These are phyloP conservation scores for Torulaspora maleeae DNA, from an alignment of 805 yeast species.

Conservation along the genomic window DNA sequence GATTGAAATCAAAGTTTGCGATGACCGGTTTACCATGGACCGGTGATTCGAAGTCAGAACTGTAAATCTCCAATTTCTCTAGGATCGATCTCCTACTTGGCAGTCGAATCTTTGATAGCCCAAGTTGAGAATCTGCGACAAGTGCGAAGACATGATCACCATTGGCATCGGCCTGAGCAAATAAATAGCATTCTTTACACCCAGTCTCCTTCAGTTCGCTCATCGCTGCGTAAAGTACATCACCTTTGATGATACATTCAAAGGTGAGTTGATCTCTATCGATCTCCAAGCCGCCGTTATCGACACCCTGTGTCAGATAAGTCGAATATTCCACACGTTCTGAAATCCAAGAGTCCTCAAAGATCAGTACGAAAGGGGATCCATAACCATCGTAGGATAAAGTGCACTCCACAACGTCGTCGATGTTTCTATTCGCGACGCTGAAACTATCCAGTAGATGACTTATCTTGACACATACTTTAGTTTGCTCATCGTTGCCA, in stretches of 20 bases:
- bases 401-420: constrained; percentile 43
- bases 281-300: constrained; percentile 39
- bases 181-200: constrained; percentile 47
- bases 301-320: constrained; percentile 35
- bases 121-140: constrained; percentile 69
- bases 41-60: constrained; percentile 24
- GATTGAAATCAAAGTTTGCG: constrained; percentile 47
- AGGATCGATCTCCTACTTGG: constrained; percentile 61
- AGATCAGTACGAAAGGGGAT: constrained; percentile 50
- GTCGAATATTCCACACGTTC: constrained; percentile 58
- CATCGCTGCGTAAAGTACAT: constrained; percentile 48
- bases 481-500: constrained; percentile 24
- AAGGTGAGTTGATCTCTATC: constrained; percentile 42
- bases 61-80: constrained; percentile 49
- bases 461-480: constrained; percentile 42
- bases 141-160: constrained; percentile 39
- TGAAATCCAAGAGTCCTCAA: constrained; percentile 49
- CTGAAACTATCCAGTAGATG: constrained; percentile 50
- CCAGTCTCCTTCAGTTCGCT: constrained; percentile 54
- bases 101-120: constrained; percentile 58
- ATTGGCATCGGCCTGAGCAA: constrained; percentile 36
- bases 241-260: constrained; percentile 52
- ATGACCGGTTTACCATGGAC: constrained; percentile 35
- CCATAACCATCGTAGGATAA: constrained; percentile 48
- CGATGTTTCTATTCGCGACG: constrained; percentile 36